Percentiles rank a stretch among this genome's conserved stretches.
Evolutionary conservation across 2,329 filamentous ascomycete genomes (phyloP).

Genomic region (Epichloe hybrida): DNA sequence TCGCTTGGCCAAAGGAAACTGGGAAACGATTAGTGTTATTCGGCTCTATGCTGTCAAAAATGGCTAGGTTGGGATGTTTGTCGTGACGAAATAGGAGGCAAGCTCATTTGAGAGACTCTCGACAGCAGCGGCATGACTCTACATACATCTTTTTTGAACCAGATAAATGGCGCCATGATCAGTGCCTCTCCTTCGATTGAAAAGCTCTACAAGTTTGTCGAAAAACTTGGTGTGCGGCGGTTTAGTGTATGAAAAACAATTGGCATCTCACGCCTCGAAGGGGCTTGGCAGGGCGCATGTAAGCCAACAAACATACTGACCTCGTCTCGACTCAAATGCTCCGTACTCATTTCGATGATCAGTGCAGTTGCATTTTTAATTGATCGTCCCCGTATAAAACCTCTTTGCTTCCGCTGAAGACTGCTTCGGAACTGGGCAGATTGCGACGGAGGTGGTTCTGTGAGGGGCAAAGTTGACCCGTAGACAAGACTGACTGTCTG

Average conservation of each 20-base stretch:
- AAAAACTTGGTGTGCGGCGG: slow-evolving; percentile 47
- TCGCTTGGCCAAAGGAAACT: neutral
- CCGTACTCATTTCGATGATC: slow-evolving; percentile 11
- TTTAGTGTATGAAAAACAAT: neutral
- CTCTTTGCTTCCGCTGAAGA: neutral
- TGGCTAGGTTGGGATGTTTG: slow-evolving; percentile 27
- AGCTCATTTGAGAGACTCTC: neutral
- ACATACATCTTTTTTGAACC: slow-evolving; percentile 61
- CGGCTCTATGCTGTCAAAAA: neutral
- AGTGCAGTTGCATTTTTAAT: no score
- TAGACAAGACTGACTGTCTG: neutral
- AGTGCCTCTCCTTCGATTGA: slow-evolving; percentile 51
- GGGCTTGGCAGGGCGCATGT: neutral
- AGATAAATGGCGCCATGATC: slow-evolving; percentile 63
- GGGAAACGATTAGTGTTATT: neutral
- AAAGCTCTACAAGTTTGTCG: slow-evolving; percentile 50
- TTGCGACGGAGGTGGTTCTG: neutral
- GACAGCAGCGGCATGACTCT: neutral
- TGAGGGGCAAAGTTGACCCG: neutral
- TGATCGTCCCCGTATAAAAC: no score
- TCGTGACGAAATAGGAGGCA: slow-evolving; percentile 26
- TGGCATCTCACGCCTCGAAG: neutral
- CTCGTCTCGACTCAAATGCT: slow-evolving; percentile 26
- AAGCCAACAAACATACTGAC: slow-evolving; percentile 11
- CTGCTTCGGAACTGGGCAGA: neutral